phyloP scores from a whole-genome alignment of 225 moss, liverwort and hornwort species.

The Marchantia paleacea region DNA sequence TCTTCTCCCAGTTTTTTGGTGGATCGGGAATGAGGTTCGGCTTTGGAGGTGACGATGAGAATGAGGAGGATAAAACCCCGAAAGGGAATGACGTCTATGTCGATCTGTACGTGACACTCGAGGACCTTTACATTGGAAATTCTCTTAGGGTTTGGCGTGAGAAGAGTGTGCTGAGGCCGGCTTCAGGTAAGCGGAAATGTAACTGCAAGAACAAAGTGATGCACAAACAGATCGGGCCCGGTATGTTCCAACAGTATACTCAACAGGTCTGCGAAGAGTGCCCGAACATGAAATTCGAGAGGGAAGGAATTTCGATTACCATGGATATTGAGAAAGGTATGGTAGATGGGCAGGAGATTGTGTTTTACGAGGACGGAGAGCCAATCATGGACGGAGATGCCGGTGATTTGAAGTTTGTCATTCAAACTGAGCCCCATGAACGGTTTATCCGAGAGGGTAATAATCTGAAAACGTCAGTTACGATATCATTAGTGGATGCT shows the following conservation, averaged over 20 bases:
- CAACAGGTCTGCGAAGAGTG: conserved; percentile 96
- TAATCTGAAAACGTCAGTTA: conserved; percentile 59
- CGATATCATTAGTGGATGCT: conserved; percentile 72
- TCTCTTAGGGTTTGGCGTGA: conserved; percentile 84
- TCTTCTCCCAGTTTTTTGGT: conserved; percentile 84
- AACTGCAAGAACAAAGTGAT: conserved; percentile 86
- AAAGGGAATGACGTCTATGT: conserved; percentile 87
- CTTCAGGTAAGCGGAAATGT: conserved; percentile 88
- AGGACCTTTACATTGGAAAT: conserved; percentile 84
- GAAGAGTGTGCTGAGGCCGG: conserved; percentile 85
- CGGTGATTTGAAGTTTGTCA: conserved; percentile 77
- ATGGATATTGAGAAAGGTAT: conserved; percentile 90
- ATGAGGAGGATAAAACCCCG: conserved; percentile 65
- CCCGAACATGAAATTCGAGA: conserved; percentile 95
- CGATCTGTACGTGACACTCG: conserved; percentile 69
- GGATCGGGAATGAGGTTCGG: conserved; percentile 62
- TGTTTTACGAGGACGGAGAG: conserved; percentile 92
- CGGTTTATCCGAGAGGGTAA: conserved; percentile 68
- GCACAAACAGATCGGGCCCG: conserved; percentile 86
- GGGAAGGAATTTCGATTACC: conserved; percentile 60
- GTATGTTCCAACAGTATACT: conserved; percentile 98
- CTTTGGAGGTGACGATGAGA: conserved; percentile 49
- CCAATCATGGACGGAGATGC: conserved; percentile 85
- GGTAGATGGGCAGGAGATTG: conserved; percentile 85
- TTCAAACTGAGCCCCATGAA: conserved; percentile 56